Base-by-base conservation (phyloP, 2,329 filamentous ascomycete species). In the Fusarium domesticum region DNA sequence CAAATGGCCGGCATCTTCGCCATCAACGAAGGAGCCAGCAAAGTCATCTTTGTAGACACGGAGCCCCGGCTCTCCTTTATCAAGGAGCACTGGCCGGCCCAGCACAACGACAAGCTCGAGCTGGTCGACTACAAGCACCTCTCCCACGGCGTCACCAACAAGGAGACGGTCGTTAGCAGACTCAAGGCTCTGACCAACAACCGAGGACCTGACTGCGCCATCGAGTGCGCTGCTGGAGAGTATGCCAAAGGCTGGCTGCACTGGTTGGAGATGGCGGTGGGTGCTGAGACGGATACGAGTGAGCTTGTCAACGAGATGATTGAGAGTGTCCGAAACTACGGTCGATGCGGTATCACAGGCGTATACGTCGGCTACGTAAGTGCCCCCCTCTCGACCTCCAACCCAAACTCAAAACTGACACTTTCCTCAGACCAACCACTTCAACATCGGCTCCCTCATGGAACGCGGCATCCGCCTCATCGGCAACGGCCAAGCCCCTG, bases 371-470 rank as follows among this genome's bases (percentile, higher is more conserved):
- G 78, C 47, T 82, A 78, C 50, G 76, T 79, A 55, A 63, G 75
- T 68, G 16, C 15, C 6, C 17, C 6, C 12, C 12, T 8, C 16
- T 34, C 14, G n/a, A n/a, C 15, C 23, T 33, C 23, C 7, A 1
- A 7, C 18, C 3, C 18, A 8, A 11, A 30, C 20, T 12, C 8
- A 4, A 2, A 6, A 19, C 43, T 50, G 36, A 54, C 39, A 7
- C 8, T 18, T n/a, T 11, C 3, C 7, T 3, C 5, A 62, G 60
- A 63, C 60, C 14, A 63, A 63, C 37, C 60, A 63, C 39, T 88
- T 92, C 74, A 89, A 89, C 67, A 83, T 92, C 55, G 88, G 89
- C 8, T 83, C 87, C 0, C 63, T 95, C 12, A 95, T 95, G 89
- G 82, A 95, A 69, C 83, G 87, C 23, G 89, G 89, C n/a, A 81